Evolutionary conservation across 805 yeast species (phyloP), one percentile per base, ranked within the genome.

Genomic region (Saccharomyces jurei): DNA sequence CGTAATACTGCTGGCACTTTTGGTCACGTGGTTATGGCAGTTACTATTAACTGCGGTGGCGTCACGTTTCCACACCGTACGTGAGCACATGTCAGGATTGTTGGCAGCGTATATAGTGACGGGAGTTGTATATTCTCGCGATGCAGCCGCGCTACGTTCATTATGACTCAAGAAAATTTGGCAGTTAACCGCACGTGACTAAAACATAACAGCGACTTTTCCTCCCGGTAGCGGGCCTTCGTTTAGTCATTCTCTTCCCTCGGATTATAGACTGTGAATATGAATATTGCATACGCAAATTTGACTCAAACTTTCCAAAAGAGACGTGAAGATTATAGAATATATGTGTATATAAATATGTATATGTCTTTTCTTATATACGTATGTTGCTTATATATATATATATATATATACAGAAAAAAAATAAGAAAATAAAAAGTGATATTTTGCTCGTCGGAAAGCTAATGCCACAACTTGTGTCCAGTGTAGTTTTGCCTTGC

Each of bases 1-100:
- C 6, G 44, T 66, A 6, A 49, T 68, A 6, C 51, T 77, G 4
- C 28, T 74, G 1, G 65, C 59, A 0, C 62, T 83, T 22, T 62
- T 78, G 30, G 54, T 59, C 1, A 65, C 89, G 49, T 91, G 96
- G 95, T 77, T 85, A 77, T 88, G 89, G 81, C 89, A 90, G 94
- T 76, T 91, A 46, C 71, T 91, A 31, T 81, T 88, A 77, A 92
- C 99, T 0, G 79, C 87, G 55, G 76, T 87, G 14, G 86, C 88
- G 65, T 36, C 44, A 2, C 44, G 25, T 8, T 92, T 90, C 79
- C 99, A 94, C 70, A 82, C 94, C 0, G 68, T 87, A 28, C 57
- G 71, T 3, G 98, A 91, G 65, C 90, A 89, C 64, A 55, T 86
- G 1, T 79, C 82, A 26, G 97, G 96, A 1, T 70, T 87, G 48